These are phyloP conservation scores for Aureobasidium sp. DNA, from an alignment of 2,329 filamentous ascomycete genomes.

Conservation along the genomic window DNA sequence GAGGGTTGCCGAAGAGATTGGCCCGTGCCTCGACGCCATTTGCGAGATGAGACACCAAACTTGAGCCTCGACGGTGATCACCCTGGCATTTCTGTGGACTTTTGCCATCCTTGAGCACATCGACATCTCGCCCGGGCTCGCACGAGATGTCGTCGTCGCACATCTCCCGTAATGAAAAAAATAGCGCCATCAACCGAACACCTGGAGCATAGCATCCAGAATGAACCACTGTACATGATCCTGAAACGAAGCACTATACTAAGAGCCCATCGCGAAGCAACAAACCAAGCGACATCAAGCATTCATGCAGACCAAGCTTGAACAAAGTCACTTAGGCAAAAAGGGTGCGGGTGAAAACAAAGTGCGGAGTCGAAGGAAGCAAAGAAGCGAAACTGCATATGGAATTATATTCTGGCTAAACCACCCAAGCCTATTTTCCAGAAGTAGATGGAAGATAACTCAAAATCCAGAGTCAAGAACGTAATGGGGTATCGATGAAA, in stretches of 20 bases:
- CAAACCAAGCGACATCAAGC: background rate
- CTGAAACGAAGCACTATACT: conserved; percentile 1
- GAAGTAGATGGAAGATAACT: background rate
- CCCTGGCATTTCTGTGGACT: background rate
- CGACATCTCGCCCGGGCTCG: background rate
- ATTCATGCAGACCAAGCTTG: background rate
- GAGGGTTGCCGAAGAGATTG: background rate
- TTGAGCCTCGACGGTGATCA: background rate
- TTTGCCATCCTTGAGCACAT: background rate
- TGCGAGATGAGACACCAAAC: background rate
- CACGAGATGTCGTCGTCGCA: background rate
- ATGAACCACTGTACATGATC: background rate
- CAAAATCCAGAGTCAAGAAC: background rate
- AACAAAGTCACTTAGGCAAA: conserved; percentile 3
- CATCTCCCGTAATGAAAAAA: background rate
- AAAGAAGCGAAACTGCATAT: background rate
- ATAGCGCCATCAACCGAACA: background rate
- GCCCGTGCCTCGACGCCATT: background rate
- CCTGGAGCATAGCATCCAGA: background rate
- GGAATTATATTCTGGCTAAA: conserved; percentile 1
- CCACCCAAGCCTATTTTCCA: background rate
- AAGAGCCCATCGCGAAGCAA: background rate
- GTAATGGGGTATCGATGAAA: conserved; percentile 10
- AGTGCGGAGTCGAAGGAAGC: background rate
- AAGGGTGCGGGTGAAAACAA: background rate